Base-by-base conservation (phyloP, 306 rosid genomes). In the Vigna trinervia region DNA sequence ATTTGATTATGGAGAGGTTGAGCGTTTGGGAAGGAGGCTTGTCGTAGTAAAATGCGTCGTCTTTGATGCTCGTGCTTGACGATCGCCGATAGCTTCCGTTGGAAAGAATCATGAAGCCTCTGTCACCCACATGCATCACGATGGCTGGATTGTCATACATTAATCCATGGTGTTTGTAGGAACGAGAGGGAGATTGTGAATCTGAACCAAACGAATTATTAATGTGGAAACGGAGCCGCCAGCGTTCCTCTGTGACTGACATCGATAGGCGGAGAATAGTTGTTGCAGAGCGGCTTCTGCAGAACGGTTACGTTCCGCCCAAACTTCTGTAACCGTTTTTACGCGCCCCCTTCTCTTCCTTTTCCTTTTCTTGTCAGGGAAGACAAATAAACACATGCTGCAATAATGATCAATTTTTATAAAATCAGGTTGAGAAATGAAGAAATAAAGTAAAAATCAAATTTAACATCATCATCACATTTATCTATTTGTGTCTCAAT, bases 1-100 rank as follows among this genome's bases (percentile, higher is more conserved):
- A 69, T 86, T 89, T 94, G 87, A 92, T 88, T 9, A 94, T 71
- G 13, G 93, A 85, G 86, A 94, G 96, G 32, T 68, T 84, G 78
- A 94, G 86, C 20, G 90, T 89, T 26, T 89, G 74, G 45, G 89
- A 83, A 17, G 90, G 96, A 74, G 88, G 89, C 75, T 81, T 80
- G 20, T 62, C 59, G 69, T 89, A 88, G 5, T 85, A 75, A 45
- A 77, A 82, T 45, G 69, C 45, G 19, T 6, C 81, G 69, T 84
- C 87, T 59, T 84, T 64, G 83, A 83, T 74, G 5, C 73, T 81
- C 78, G 79, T 14, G 0, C 19, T 28, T 5, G 4, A 41, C 2
- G 46, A 61, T 15, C 6, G 68, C 8, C 1, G 46, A 32, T 20
- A 45, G 12, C 9, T 61, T 61, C 20, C 61, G 17, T 58, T 19